Percentiles rank a stretch among this genome's conserved stretches.
phyloP scores from a whole-genome alignment of 192 early-diverging fungal species.

The Glomus cerebriforme region DNA sequence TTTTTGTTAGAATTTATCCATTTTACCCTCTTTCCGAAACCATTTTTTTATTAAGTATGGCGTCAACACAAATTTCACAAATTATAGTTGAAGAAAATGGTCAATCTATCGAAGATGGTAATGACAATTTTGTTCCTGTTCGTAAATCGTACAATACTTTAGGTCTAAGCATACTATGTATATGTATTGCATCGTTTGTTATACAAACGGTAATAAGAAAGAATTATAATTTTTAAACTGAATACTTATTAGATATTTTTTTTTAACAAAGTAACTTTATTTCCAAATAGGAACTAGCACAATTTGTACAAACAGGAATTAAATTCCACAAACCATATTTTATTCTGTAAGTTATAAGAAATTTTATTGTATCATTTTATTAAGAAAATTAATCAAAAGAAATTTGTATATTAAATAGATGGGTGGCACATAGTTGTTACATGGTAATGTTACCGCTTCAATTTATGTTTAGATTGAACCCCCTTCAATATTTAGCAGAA shows the following conservation, averaged over 20 bases:
- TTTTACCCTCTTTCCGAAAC: too few species aligned
- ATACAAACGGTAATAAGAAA: conserved; percentile 16
- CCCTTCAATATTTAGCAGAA: not conserved
- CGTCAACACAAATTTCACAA: not conserved
- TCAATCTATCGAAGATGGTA: not conserved
- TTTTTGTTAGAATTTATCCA: too few species aligned
- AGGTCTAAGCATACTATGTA: conserved; percentile 1
- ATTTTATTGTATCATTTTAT: conserved; percentile 5
- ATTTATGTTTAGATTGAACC: conserved; percentile 21
- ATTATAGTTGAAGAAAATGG: not conserved
- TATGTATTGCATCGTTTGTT: conserved; percentile 27
- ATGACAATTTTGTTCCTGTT: not conserved
- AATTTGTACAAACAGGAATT: conserved; percentile 57
- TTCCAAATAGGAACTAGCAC: conserved; percentile 50
- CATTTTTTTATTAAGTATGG: too few species aligned
- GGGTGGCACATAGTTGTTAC: conserved; percentile 46
- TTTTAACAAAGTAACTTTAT: conserved; percentile 4
- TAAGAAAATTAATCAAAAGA: not conserved
- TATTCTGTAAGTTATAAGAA: conserved; percentile 51
- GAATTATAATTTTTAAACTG: not conserved
- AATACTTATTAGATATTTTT: not conserved
- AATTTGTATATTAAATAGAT: conserved; percentile 31
- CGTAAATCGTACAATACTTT: not conserved
- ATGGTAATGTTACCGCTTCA: conserved; percentile 45
- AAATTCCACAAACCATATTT: conserved; percentile 65